Evolutionary conservation across 2,329 filamentous ascomycete species (phyloP).

Genomic region (Xylaria sp.): DNA sequence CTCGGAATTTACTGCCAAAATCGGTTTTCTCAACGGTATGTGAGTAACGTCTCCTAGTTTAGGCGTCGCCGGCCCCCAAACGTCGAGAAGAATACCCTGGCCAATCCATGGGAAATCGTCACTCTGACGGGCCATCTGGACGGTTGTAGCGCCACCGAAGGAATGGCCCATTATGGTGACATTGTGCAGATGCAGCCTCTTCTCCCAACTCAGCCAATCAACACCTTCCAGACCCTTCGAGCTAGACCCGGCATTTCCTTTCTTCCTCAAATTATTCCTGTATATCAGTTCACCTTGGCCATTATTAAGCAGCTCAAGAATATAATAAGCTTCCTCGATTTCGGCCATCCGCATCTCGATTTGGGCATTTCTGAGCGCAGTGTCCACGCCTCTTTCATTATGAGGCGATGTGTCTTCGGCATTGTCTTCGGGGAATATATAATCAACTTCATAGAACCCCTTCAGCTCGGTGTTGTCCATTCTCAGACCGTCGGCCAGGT

Average conservation of each 20-base stretch:
- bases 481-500: slow-evolving; percentile 36
- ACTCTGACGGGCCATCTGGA: slow-evolving; percentile 60
- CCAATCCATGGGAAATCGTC: slow-evolving; percentile 59
- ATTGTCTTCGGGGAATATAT: slow-evolving; percentile 64
- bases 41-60: slow-evolving; percentile 46
- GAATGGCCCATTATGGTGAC: slow-evolving; percentile 68
- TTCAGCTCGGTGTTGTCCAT: slow-evolving; percentile 40
- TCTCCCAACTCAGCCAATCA: slow-evolving; percentile 59
- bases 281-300: slow-evolving; percentile 56
- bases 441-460: slow-evolving; percentile 57
- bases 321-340: slow-evolving; percentile 63
- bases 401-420: slow-evolving; percentile 53
- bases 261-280: slow-evolving; percentile 55
- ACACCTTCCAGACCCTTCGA: slow-evolving; percentile 59
- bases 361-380: slow-evolving; percentile 61
- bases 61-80: slow-evolving; percentile 60
- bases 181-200: slow-evolving; percentile 56
- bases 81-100: slow-evolving; percentile 68
- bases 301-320: slow-evolving; percentile 57
- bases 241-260: slow-evolving; percentile 61
- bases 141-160: slow-evolving; percentile 66
- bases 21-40: slow-evolving; percentile 52
- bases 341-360: slow-evolving; percentile 66
- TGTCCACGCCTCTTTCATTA: slow-evolving; percentile 63
- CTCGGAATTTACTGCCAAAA: slow-evolving; percentile 67